phyloP scores from a whole-genome alignment of 148 eudicot species.

The Fallopia convolvulus region DNA sequence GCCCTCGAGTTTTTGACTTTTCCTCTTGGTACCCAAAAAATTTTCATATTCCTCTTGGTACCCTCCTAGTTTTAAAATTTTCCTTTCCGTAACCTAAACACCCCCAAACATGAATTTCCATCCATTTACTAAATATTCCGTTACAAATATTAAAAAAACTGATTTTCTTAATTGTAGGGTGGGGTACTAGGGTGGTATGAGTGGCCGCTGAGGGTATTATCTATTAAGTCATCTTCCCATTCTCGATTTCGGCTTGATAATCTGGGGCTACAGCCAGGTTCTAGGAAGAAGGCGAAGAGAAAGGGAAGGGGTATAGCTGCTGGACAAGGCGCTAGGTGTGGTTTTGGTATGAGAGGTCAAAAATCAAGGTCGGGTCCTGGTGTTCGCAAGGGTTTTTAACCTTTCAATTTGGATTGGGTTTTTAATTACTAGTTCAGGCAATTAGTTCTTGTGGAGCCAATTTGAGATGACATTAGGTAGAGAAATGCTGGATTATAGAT shows the following conservation, averaged over 20 bases:
- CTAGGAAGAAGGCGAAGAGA: constrained; percentile 66
- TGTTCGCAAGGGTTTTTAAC: constrained; percentile 31
- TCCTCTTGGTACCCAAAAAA: too few species aligned
- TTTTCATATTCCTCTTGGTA: too few species aligned
- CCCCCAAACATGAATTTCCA: too few species aligned
- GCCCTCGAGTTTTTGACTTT: too few species aligned
- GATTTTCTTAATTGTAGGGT: too few species aligned
- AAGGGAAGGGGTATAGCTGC: constrained; percentile 78
- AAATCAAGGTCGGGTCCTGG: constrained; percentile 88
- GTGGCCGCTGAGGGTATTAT: neutral
- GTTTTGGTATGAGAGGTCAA: constrained; percentile 93
- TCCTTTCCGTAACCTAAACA: too few species aligned
- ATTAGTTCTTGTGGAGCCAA: neutral
- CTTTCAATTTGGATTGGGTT: neutral
- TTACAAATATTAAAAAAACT: too few species aligned
- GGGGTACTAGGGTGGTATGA: too few species aligned
- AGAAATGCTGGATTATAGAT: neutral
- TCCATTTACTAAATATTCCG: too few species aligned
- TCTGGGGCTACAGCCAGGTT: constrained; percentile 67
- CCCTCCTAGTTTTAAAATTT: too few species aligned
- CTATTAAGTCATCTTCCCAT: neutral
- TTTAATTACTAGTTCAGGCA: neutral
- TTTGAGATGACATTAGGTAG: neutral
- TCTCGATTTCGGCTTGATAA: constrained; percentile 50
- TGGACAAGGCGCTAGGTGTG: constrained; percentile 79